Percentiles rank a stretch among this genome's conserved stretches.
Conservation (phyloP, 2,329 filamentous ascomycete genomes). For the Colletotrichum sp. region DNA sequence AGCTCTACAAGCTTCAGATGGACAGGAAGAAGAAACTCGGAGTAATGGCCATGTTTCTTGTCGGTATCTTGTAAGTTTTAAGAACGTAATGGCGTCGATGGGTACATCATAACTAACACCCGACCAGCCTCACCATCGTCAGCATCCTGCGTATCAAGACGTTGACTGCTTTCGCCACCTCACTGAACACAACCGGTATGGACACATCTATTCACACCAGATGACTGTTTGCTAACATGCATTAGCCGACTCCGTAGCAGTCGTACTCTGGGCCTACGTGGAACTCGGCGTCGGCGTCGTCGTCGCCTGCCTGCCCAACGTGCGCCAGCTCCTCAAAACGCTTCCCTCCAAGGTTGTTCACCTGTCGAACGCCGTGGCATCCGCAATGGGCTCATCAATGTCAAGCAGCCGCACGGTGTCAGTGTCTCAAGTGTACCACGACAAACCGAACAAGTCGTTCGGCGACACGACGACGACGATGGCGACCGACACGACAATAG, state of each 20-base stretch:
- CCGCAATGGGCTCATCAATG: neutral
- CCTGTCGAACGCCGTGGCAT: neutral
- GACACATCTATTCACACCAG: neutral
- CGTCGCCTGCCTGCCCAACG: conserved; percentile 41
- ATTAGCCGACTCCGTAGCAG: conserved; percentile 32
- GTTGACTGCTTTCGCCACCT: neutral
- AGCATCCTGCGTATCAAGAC: neutral
- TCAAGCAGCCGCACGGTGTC: neutral
- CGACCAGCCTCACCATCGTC: neutral
- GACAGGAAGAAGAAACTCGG: conserved; percentile 39
- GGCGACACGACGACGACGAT: neutral
- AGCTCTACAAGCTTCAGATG: conserved; percentile 35
- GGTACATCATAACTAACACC: neutral
- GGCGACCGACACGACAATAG: neutral
- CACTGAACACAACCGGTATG: neutral
- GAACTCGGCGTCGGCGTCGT: conserved; percentile 43
- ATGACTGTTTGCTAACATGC: neutral
- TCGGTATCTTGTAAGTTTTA: conserved; percentile 48
- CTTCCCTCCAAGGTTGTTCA: neutral
- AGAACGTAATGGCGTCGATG: fast-evolving
- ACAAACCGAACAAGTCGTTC: neutral
- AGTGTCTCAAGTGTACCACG: neutral
- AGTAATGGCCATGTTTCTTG: conserved; percentile 33
- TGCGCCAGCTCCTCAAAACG: conserved; percentile 33
- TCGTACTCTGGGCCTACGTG: conserved; percentile 38